A percentile compares a stretch with the other conserved stretches of the same genome.
These are phyloP conservation scores for Parathielavia appendiculata DNA, from an alignment of 495 filamentous ascomycete genomes.

Conservation along the genomic window DNA sequence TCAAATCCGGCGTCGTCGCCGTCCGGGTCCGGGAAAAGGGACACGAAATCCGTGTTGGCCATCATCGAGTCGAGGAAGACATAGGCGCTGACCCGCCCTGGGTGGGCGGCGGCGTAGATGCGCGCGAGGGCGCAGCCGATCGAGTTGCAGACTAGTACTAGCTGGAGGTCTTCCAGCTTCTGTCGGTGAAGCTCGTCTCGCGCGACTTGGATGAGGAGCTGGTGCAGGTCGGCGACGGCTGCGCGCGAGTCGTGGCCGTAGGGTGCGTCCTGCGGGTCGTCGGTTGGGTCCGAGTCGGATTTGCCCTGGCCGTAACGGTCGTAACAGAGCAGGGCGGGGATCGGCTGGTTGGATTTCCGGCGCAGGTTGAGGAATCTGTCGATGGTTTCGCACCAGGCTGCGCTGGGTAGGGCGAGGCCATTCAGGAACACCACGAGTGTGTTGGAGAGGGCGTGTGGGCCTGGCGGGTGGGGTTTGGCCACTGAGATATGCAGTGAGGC, in stretches of 20 bases:
- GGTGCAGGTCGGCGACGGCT: slow-evolving; percentile 48
- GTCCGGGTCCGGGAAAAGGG: slow-evolving; percentile 57
- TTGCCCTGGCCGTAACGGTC: slow-evolving; percentile 61
- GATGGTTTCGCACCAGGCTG: slow-evolving; percentile 47
- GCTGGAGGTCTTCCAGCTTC: slow-evolving; percentile 3
- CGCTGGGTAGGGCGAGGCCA: slow-evolving; percentile 51
- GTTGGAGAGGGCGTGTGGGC: slow-evolving; percentile 18
- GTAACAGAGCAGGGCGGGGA: slow-evolving; percentile 50
- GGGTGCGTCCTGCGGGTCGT: slow-evolving; percentile 36
- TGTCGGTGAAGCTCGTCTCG: neutral
- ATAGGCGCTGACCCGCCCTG: slow-evolving; percentile 40
- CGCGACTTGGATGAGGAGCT: slow-evolving; percentile 44
- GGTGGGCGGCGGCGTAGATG: slow-evolving; percentile 48
- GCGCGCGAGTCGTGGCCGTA: slow-evolving; percentile 51
- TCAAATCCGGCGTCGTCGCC: slow-evolving; percentile 40
- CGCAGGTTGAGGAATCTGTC: slow-evolving; percentile 34
- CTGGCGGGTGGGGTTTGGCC: slow-evolving; percentile 5
- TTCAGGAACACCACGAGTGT: slow-evolving; percentile 59
- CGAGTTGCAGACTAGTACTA: slow-evolving; percentile 54
- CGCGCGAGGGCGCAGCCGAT: slow-evolving; percentile 58
- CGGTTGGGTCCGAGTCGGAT: slow-evolving; percentile 52
- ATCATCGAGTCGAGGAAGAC: slow-evolving; percentile 60
- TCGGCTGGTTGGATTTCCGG: slow-evolving; percentile 29
- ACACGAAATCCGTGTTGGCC: slow-evolving; percentile 55
- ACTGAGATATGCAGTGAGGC: slow-evolving; percentile 22